These are phyloP conservation scores for Cyberlindnera mycetangii DNA, from an alignment of 805 yeast species.

Conservation along the genomic window DNA sequence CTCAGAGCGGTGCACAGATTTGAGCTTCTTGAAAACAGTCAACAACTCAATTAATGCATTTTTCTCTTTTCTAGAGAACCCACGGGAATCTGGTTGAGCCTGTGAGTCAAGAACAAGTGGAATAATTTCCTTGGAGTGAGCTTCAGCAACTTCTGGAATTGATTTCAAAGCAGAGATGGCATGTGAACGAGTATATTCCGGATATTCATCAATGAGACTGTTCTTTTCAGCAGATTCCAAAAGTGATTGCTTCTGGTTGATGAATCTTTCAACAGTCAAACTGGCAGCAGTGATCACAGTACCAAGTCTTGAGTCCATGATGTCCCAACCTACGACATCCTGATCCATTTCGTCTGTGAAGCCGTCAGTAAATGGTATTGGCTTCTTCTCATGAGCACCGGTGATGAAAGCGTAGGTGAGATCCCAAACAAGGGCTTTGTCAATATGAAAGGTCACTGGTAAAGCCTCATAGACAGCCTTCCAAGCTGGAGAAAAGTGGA, in stretches of 20 bases:
- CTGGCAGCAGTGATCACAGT: constrained; percentile 12
- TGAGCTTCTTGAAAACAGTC: constrained; percentile 61
- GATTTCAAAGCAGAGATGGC: constrained; percentile 53
- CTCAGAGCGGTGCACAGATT: constrained; percentile 47
- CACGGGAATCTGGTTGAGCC: constrained; percentile 12
- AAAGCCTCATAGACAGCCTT: constrained; percentile 64
- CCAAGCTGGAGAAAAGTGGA: constrained; percentile 85
- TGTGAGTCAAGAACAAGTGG: constrained; percentile 47
- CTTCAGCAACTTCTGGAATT: constrained; percentile 70
- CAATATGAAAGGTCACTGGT: constrained; percentile 42
- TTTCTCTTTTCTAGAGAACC: constrained; percentile 52
- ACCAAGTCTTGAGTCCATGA: constrained; percentile 22
- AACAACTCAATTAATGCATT: constrained; percentile 59
- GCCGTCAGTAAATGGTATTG: constrained; percentile 11
- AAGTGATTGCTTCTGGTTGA: constrained; percentile 10
- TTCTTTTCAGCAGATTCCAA: constrained; percentile 16
- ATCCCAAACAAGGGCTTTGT: constrained; percentile 53
- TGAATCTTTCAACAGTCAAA: constrained; percentile 10
- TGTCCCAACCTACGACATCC: constrained; percentile 14
- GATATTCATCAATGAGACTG: constrained; percentile 9
- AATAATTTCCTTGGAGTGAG: constrained; percentile 50
- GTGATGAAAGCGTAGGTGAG: constrained; percentile 38
- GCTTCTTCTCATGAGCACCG: constrained; percentile 7
- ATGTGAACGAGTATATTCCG: constrained; percentile 41
- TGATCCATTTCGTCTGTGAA: constrained; percentile 15